These are phyloP conservation scores for Blastocystis sp. DNA, from an alignment of 352 stramenopile species.

Conservation along the genomic window DNA sequence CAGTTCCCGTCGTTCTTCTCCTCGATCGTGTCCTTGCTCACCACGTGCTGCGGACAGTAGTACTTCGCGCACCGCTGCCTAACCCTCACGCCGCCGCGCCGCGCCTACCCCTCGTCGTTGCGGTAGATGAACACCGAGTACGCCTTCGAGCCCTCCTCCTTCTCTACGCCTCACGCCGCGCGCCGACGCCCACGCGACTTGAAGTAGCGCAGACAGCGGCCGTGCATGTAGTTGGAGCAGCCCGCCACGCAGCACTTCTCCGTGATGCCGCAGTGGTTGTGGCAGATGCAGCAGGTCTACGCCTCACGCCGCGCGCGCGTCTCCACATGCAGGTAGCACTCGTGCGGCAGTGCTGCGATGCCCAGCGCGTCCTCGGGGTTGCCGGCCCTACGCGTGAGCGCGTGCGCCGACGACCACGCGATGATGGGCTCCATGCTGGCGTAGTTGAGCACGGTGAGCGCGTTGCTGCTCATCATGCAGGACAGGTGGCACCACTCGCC, in stretches of 20 bases:
- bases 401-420: not conserved
- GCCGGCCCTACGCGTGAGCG: not conserved
- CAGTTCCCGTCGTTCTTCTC: not conserved
- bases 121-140: constrained; percentile 45
- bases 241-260: constrained; percentile 52
- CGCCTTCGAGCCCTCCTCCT: not conserved
- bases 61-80: constrained; percentile 41
- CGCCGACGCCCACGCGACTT: not conserved
- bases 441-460: constrained; percentile 34
- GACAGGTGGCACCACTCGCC: constrained; percentile 60
- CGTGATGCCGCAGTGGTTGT: constrained; percentile 5
- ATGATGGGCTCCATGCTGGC: constrained; percentile 47
- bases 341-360: constrained; percentile 2
- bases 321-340: constrained; percentile 1
- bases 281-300: constrained; percentile 14
- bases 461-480: constrained; percentile 30
- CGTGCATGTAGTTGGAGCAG: constrained; percentile 53
- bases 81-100: no score
- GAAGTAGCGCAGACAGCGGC: constrained; percentile 40
- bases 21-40: constrained; percentile 39
- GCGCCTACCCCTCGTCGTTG: no score
- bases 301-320: not conserved
- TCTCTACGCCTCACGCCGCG: not conserved
- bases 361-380: not conserved
- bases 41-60: constrained; percentile 39